Evolutionary conservation across 2,329 filamentous ascomycete species (phyloP).

Genomic region (Aspergillus niger): DNA sequence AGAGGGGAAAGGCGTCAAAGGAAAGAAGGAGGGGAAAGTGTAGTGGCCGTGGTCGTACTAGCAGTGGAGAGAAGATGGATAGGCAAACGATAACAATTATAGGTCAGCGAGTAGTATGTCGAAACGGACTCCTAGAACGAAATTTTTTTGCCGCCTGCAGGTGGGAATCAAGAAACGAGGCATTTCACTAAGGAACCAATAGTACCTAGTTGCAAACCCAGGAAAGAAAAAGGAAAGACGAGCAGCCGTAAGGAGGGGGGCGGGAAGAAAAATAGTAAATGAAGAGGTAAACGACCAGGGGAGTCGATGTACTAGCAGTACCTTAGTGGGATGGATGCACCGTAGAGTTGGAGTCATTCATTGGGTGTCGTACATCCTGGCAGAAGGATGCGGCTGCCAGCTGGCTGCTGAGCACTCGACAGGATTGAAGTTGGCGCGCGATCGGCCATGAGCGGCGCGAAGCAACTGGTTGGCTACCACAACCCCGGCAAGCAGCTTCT

Average conservation of each 20-base stretch:
- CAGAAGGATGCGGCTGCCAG: slow-evolving; percentile 29
- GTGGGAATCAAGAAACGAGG: slow-evolving; percentile 14
- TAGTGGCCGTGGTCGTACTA: slow-evolving; percentile 3
- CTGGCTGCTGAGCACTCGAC: slow-evolving; percentile 25
- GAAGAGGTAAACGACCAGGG: slow-evolving; percentile 8
- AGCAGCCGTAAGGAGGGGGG: slow-evolving; percentile 7
- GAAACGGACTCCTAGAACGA: slow-evolving; percentile 15
- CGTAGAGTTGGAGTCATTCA: background rate
- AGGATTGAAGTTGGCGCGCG: slow-evolving; percentile 39
- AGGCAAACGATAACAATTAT: slow-evolving; percentile 18
- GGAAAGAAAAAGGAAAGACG: slow-evolving; percentile 4
- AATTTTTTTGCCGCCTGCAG: slow-evolving; percentile 19
- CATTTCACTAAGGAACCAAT: slow-evolving; percentile 11
- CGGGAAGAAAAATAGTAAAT: slow-evolving; percentile 14
- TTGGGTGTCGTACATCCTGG: slow-evolving; percentile 12
- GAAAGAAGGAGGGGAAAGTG: slow-evolving; percentile 14
- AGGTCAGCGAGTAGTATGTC: slow-evolving; percentile 20
- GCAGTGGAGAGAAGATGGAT: slow-evolving; percentile 20
- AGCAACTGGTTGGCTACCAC: slow-evolving; percentile 21
- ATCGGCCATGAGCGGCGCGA: slow-evolving; percentile 39
- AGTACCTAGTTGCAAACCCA: slow-evolving; percentile 1
- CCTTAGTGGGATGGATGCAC: background rate
- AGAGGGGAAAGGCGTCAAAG: slow-evolving; percentile 10
- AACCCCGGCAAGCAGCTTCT: slow-evolving; percentile 16
- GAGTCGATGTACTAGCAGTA: background rate